Evolutionary conservation across 228 moss, liverwort and hornwort species (phyloP).

Genomic region (Sphagnum magellanicum): DNA sequence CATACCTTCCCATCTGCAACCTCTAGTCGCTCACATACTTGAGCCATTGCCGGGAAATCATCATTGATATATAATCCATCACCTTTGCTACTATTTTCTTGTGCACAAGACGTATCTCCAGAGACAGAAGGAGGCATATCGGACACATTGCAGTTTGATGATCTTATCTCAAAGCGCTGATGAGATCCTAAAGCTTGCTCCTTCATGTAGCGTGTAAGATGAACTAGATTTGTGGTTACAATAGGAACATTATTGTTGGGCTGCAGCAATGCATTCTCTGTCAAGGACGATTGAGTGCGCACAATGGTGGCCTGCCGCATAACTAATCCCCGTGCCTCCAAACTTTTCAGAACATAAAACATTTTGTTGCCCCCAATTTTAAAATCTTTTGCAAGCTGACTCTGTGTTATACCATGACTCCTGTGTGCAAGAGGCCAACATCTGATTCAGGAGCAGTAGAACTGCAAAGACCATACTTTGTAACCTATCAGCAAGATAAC

Average conservation of each 20-base stretch:
- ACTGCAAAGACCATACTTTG: not conserved
- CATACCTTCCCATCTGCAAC: slow-evolving; percentile 85
- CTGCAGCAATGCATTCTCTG: slow-evolving; percentile 31
- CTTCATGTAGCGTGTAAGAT: slow-evolving; percentile 89
- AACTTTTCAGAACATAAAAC: slow-evolving; percentile 86
- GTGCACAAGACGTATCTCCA: slow-evolving; percentile 39
- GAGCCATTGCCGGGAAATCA: slow-evolving; percentile 90
- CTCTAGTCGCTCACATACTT: slow-evolving; percentile 88
- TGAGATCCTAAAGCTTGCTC: slow-evolving; percentile 78
- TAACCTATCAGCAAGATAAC: not conserved
- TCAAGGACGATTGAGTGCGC: slow-evolving; percentile 48
- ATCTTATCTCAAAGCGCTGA: slow-evolving; percentile 86
- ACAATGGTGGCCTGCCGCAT: slow-evolving; percentile 93
- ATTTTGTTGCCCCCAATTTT: slow-evolving; percentile 90
- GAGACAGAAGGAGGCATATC: slow-evolving; percentile 25
- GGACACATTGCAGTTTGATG: slow-evolving; percentile 57
- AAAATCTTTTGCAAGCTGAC: slow-evolving; percentile 90
- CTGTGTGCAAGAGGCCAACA: slow-evolving; percentile 23
- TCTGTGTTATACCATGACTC: slow-evolving; percentile 89
- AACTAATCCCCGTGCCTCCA: slow-evolving; percentile 88
- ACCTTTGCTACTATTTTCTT: slow-evolving; percentile 31
- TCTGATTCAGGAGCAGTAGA: not conserved
- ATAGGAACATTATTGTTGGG: slow-evolving; percentile 63
- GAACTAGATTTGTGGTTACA: slow-evolving; percentile 91
- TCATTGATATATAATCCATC: slow-evolving; percentile 77